Conservation (phyloP, 2,329 filamentous ascomycete species). For the Hirsutella thompsonii region DNA sequence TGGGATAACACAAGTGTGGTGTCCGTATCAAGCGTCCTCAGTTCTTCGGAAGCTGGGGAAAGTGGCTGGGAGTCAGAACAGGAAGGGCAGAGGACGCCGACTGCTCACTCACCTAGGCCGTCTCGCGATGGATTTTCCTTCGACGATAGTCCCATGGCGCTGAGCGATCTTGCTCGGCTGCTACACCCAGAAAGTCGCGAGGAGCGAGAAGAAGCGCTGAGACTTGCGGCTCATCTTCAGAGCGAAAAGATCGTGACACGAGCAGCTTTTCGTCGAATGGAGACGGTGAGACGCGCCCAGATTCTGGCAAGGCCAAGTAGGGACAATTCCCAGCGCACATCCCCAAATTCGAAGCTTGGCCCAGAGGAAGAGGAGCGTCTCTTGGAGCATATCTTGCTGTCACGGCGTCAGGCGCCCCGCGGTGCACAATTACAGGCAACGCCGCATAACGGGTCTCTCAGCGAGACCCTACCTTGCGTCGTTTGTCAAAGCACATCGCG, state of each 20-base stretch:
- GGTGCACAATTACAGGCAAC: not conserved
- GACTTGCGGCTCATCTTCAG: conserved; percentile 68
- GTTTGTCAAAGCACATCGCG: conserved; percentile 81
- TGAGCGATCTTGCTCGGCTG: conserved; percentile 61
- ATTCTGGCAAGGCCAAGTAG: conserved; percentile 30
- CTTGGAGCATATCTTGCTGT: conserved; percentile 47
- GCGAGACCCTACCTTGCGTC: conserved; percentile 70
- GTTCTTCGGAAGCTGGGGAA: conserved; percentile 24
- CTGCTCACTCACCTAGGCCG: conserved; percentile 41
- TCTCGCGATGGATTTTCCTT: conserved; percentile 43
- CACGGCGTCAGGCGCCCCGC: conserved; percentile 24
- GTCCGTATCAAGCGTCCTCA: conserved; percentile 37
- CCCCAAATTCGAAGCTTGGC: conserved; percentile 26
- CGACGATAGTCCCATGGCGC: conserved; percentile 49
- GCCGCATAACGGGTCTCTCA: conserved; percentile 35
- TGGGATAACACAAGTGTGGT: conserved; percentile 72
- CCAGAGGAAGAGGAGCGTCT: conserved; percentile 47
- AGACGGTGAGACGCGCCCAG: conserved; percentile 56
- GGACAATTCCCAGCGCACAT: conserved; percentile 7
- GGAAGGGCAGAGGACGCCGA: conserved; percentile 57
- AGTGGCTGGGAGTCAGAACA: conserved; percentile 32
- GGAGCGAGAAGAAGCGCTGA: conserved; percentile 67
- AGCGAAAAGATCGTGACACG: conserved; percentile 67
- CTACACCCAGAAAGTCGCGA: conserved; percentile 69
- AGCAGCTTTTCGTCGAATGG: conserved; percentile 56